These are phyloP conservation scores for Clavispora vitiphila DNA, from an alignment of 805 yeast species.

Conservation along the genomic window DNA sequence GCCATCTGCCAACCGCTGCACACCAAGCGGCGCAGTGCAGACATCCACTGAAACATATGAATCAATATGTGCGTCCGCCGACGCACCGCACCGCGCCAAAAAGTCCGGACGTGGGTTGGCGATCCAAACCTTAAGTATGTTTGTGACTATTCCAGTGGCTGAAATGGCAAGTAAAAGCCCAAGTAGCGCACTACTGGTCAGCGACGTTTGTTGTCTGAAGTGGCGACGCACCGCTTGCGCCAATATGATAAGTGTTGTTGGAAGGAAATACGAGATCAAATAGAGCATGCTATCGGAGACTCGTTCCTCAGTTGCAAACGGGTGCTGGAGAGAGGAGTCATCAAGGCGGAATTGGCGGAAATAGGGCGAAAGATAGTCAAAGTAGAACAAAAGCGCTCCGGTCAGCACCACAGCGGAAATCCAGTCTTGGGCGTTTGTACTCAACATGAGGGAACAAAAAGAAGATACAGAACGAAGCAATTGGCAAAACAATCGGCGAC, in stretches of 20 bases:
- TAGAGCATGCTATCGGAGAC: slow-evolving; percentile 30
- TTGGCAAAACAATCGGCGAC: no score
- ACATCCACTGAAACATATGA: slow-evolving; percentile 25
- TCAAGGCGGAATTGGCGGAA: slow-evolving; percentile 24
- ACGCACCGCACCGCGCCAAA: slow-evolving; percentile 7
- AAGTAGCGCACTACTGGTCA: not conserved
- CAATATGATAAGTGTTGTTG: slow-evolving; percentile 18
- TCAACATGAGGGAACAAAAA: not conserved
- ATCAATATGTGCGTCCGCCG: slow-evolving; percentile 19
- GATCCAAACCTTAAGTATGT: slow-evolving; percentile 7
- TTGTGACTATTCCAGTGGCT: slow-evolving; percentile 4
- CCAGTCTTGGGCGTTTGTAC: slow-evolving; percentile 21
- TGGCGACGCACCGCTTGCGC: not conserved
- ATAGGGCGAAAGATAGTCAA: slow-evolving; percentile 28
- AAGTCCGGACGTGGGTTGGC: slow-evolving; percentile 8
- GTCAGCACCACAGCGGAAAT: slow-evolving; percentile 15
- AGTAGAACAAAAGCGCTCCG: slow-evolving; percentile 19
- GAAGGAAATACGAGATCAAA: slow-evolving; percentile 22
- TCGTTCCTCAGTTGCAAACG: slow-evolving; percentile 24
- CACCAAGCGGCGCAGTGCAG: slow-evolving; percentile 31
- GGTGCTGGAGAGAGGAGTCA: slow-evolving; percentile 29
- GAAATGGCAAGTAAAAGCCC: slow-evolving; percentile 6
- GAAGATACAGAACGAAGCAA: no score
- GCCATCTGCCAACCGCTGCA: slow-evolving; percentile 27
- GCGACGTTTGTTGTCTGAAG: not conserved